A percentile compares a stretch with the other conserved stretches of the same genome.
Evolutionary conservation across 2,329 filamentous ascomycete genomes (phyloP).

Genomic region (Sclerotinia spermophila): DNA sequence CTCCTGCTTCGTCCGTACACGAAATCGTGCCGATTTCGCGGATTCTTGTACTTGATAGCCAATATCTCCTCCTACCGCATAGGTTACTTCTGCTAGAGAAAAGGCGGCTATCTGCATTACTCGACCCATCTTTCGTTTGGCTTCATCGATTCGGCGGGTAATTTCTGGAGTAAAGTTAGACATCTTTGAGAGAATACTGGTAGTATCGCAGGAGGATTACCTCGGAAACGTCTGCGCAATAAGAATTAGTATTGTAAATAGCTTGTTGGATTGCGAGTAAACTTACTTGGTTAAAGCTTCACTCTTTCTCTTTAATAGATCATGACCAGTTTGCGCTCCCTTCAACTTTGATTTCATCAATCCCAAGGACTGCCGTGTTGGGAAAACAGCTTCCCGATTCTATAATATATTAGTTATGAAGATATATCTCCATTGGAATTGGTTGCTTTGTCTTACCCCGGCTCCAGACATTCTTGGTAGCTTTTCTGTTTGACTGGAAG

Average conservation of each 20-base stretch:
- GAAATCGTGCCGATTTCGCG: conserved; percentile 86
- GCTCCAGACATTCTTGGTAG: conserved; percentile 51
- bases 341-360: conserved; percentile 98
- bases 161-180: conserved; percentile 63
- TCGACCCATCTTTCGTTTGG: conserved; percentile 97
- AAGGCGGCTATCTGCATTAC: conserved; percentile 99
- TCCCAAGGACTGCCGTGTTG: conserved; percentile 93
- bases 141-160: conserved; percentile 94
- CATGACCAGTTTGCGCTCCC: conserved; percentile 87
- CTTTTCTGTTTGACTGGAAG: neutral
- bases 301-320: conserved; percentile 93
- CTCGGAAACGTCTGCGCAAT: conserved; percentile 73
- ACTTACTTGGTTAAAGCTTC: conserved; percentile 93
- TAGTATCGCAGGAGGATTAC: conserved; percentile 45
- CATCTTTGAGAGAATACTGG: neutral
- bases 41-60: conserved; percentile 97
- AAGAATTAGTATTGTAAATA: conserved; percentile 28
- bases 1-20: conserved; percentile 92
- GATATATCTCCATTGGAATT: conserved; percentile 14
- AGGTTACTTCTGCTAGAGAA: conserved; percentile 94
- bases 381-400: conserved; percentile 95
- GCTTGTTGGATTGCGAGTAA: conserved; percentile 11
- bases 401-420: conserved; percentile 41
- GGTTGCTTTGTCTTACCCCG: conserved; percentile 40
- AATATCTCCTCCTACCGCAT: conserved; percentile 92